These are phyloP conservation scores for Zizania latifolia DNA, from an alignment of 176 grass and related monocot species.

Conservation along the genomic window DNA sequence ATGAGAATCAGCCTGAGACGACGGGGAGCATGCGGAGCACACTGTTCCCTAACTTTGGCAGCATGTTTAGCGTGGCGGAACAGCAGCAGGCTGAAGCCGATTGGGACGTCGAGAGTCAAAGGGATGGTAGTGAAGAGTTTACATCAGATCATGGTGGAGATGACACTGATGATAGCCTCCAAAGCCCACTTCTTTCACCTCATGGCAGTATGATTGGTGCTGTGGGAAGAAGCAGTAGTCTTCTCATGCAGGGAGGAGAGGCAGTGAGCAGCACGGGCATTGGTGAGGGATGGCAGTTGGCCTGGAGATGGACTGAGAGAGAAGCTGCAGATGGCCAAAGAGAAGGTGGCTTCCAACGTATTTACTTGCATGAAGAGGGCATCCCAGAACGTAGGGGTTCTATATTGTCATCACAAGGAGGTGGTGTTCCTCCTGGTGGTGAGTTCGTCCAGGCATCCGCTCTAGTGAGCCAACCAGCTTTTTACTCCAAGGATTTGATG, in stretches of 20 bases:
- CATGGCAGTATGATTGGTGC: constrained; percentile 51
- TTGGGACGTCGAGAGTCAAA: constrained; percentile 81
- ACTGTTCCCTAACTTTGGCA: constrained; percentile 94
- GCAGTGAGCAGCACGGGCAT: constrained; percentile 85
- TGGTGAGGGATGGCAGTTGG: constrained; percentile 96
- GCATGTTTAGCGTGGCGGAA: constrained; percentile 88
- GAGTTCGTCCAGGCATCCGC: constrained; percentile 92
- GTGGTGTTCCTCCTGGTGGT: constrained; percentile 51
- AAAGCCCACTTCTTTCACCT: constrained; percentile 75
- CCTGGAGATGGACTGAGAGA: constrained; percentile 95
- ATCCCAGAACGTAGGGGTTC: constrained; percentile 61
- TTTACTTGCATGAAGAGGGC: constrained; percentile 92
- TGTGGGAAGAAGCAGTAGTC: constrained; percentile 43
- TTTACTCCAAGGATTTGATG: constrained; percentile 72
- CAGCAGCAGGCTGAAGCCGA: constrained; percentile 67
- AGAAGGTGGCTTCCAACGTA: constrained; percentile 86
- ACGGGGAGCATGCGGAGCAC: constrained; percentile 94
- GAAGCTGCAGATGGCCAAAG: constrained; percentile 69
- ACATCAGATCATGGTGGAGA: constrained; percentile 66
- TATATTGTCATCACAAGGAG: constrained; percentile 66
- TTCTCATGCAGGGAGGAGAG: constrained; percentile 59
- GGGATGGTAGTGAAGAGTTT: constrained; percentile 61
- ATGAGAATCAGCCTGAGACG: constrained; percentile 75
- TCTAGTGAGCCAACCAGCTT: constrained; percentile 86
- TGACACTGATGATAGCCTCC: constrained; percentile 70